Percentiles rank a stretch among this genome's conserved stretches.
These are phyloP conservation scores for Iberis amara DNA, from an alignment of 441 rosid species.

Conservation along the genomic window DNA sequence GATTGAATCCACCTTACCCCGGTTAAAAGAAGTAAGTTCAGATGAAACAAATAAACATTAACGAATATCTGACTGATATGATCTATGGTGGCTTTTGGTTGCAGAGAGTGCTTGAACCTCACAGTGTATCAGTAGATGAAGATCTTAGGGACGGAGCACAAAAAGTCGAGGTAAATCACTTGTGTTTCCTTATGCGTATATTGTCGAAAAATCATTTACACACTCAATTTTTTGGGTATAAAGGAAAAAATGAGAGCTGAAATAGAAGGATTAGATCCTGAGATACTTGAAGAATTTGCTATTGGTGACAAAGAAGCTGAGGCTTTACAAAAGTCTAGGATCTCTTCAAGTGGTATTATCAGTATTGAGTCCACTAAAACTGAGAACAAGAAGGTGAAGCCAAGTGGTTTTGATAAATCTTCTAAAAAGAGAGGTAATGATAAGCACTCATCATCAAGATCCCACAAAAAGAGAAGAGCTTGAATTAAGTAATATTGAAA, in stretches of 20 bases:
- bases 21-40: constrained; percentile 68
- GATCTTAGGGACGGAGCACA: constrained; percentile 86
- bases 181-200: not conserved
- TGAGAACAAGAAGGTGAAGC: constrained; percentile 38
- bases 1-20: constrained; percentile 55
- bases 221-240: constrained; percentile 4
- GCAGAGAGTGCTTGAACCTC: constrained; percentile 71
- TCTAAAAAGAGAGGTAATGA: constrained; percentile 60
- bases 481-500: not conserved
- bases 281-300: constrained; percentile 63
- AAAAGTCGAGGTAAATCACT: constrained; percentile 68
- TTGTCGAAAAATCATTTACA: not conserved
- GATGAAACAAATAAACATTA: constrained; percentile 3
- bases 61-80: constrained; percentile 15
- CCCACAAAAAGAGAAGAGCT: constrained; percentile 57
- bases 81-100: constrained; percentile 24
- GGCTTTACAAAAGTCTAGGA: constrained; percentile 58
- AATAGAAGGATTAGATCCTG: constrained; percentile 53
- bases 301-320: constrained; percentile 58
- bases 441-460: constrained; percentile 42
- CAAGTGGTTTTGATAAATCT: constrained; percentile 36
- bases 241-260: constrained; percentile 69
- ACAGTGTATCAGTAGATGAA: constrained; percentile 71
- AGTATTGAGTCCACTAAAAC: constrained; percentile 62
- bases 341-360: constrained; percentile 48